Evolutionary conservation across 2,329 filamentous ascomycete genomes (phyloP), one percentile per base, ranked within the genome.

Genomic region (Claviceps sorghi): DNA sequence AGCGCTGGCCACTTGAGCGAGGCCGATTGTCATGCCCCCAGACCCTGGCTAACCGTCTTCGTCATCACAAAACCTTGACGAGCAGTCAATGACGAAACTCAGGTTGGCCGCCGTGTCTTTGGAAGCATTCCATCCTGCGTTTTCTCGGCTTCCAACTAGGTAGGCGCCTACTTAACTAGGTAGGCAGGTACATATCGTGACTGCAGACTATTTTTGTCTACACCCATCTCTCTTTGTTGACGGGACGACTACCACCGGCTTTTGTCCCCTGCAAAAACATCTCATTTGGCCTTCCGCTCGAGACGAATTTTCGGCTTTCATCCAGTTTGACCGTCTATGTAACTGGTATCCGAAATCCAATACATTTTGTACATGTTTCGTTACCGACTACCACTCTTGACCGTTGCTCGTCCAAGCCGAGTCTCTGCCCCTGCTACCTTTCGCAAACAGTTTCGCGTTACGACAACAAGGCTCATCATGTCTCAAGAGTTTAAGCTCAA

Each of bases 401-500:
- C 34, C 26, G n/a, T 41, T 26, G 9, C 41, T 13, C 42, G 42
- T 36, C 17, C 49, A 26, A 46, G 17, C 32, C 45, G 46, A 26
- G 22, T 32, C 19, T 5, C 32, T 38, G 15, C 40, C 13, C 26
- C n/a, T 29, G n/a, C 19, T 34, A 17, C 17, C 46, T 2, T 30
- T 36, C 43, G 19, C 13, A 22, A 43, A 1, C 11, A 49, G 10
- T 54, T 51, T 30, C 17, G 29, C 5, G 63, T 66, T 51, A 61
- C 62, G 15, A 59, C 62, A 4, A 59, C 61, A 48, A 36, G 53
- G 6, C 60, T 55, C 62, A 64, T 65, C 58, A 80, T 80, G 77
- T 69, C 65, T 38, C 69, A 76, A 52, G 76, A 82, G 61, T 84
- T 77, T 65, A 83, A 80, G 64, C 79, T 96, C 63, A 94, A 93